Evolutionary conservation across 352 stramenopile genomes (phyloP).

Genomic region (Albugo candida): DNA sequence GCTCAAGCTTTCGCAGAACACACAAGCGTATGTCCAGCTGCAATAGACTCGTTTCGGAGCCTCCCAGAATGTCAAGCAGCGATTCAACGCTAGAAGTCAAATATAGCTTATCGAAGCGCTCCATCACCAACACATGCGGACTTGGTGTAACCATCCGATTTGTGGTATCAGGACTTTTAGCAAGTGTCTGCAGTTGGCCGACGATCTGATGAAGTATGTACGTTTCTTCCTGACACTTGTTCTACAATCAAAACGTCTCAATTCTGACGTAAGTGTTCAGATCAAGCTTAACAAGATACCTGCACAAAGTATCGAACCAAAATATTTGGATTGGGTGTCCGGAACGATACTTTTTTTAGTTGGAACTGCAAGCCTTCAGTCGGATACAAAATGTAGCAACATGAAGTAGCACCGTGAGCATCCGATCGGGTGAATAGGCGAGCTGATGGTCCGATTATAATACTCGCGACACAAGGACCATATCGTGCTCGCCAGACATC

Average conservation of each 20-base stretch:
- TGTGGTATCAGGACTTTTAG: constrained; percentile 5
- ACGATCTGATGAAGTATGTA: constrained; percentile 69
- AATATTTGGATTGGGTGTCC: constrained; percentile 29
- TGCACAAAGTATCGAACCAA: constrained; percentile 68
- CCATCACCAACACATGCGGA: constrained; percentile 7
- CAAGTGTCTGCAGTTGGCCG: constrained; percentile 40
- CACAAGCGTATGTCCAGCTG: constrained; percentile 8
- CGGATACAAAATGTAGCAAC: constrained; percentile 29
- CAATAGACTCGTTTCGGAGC: constrained; percentile 32
- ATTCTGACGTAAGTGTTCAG: not conserved
- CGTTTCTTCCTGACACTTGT: constrained; percentile 74
- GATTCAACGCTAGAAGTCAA: constrained; percentile 44
- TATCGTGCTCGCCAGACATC: constrained; percentile 68
- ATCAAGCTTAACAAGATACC: not conserved
- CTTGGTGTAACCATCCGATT: too few relatives aligned
- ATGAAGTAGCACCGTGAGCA: constrained; percentile 13
- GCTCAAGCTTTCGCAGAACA: too few relatives aligned
- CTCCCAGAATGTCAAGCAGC: constrained; percentile 50
- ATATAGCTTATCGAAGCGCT: constrained; percentile 38
- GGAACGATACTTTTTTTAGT: constrained; percentile 36
- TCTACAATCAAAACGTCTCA: constrained; percentile 10
- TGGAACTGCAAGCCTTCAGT: constrained; percentile 12
- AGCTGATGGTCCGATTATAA: constrained; percentile 43
- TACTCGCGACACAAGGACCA: constrained; percentile 47
- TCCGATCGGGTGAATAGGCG: constrained; percentile 45